Evolutionary conservation across 768 basidiomycete genomes (phyloP), one percentile per base, ranked within the genome.

Genomic region (Amanita subjunquillea): DNA sequence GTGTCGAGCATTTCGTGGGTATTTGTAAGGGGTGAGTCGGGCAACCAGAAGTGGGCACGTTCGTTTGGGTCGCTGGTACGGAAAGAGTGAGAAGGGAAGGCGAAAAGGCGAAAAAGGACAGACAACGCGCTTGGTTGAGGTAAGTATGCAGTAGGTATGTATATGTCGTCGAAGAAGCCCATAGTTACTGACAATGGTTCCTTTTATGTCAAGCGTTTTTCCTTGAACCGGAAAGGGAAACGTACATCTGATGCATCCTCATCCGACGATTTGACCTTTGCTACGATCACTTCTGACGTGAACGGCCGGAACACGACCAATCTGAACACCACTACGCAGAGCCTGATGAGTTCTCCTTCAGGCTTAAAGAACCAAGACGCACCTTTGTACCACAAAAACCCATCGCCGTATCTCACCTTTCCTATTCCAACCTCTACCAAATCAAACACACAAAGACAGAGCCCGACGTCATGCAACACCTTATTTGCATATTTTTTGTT

Each of bases 401-500:
- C 95, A 66, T 99, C 95, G 0, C 95, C 94, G 60, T 94, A 96
- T 34, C 92, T 77, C 4, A 99, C 84, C 56, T 87, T 93, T 1
- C 95, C 95, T 62, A 97, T 93, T 1, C 91, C 86, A 1, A 83
- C 87, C 57, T 91, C 79, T 0, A 83, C 71, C 38, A 99, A 69
- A 65, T 98, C 95, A 56, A 92, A 96, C 0, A 92, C 79, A 54
- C 85, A 90, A 49, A 98, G 78, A 57, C 91, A 94, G 22, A 99
- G 78, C 1, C 95, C 95, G 53, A 95, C 84, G 52, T 92, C 87
- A 60, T 93, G 89, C 15, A 97, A 69, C 43, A 94, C 81, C 50
- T 86, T 79, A 65, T 98, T 97, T 4, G 95, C 88, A 58, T 95
- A 98, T 68, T 96, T 96, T 65, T 89, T 89, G 74, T 98, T 94